Evolutionary conservation across 306 rosid genomes (phyloP).

Genomic region (Cucurbita pepo): DNA sequence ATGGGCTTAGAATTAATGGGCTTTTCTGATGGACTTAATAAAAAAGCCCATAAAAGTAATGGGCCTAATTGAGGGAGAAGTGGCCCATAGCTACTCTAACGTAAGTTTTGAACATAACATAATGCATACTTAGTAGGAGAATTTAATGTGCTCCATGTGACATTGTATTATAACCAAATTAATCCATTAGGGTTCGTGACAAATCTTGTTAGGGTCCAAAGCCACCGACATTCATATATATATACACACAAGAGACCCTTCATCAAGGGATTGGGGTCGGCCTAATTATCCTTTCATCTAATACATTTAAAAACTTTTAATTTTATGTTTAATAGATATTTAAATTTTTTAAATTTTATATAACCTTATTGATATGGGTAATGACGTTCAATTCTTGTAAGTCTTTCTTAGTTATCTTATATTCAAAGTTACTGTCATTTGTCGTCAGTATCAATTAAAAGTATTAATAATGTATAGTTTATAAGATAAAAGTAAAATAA

Average conservation of each 20-base stretch:
- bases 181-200: conserved; percentile 21
- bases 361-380: too few relatives aligned
- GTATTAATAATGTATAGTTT: too few relatives aligned
- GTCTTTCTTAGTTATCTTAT: too few relatives aligned
- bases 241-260: conserved; percentile 12
- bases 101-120: background rate
- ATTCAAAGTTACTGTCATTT: too few relatives aligned
- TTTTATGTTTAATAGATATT: too few relatives aligned
- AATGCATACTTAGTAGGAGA: background rate
- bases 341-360: too few relatives aligned
- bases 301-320: too few relatives aligned
- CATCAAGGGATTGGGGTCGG: conserved; percentile 43
- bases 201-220: conserved; percentile 42
- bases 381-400: too few relatives aligned
- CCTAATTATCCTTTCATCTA: background rate
- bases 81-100: background rate
- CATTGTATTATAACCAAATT: background rate
- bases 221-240: conserved; percentile 19
- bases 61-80: background rate
- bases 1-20: conserved; percentile 3
- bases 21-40: background rate
- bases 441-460: too few relatives aligned
- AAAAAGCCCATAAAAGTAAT: background rate
- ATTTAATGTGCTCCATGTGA: conserved; percentile 2
- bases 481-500: too few relatives aligned